Evolutionary conservation across 75 land plant genomes (phyloP).

Genomic region (Picea sitchensis): DNA sequence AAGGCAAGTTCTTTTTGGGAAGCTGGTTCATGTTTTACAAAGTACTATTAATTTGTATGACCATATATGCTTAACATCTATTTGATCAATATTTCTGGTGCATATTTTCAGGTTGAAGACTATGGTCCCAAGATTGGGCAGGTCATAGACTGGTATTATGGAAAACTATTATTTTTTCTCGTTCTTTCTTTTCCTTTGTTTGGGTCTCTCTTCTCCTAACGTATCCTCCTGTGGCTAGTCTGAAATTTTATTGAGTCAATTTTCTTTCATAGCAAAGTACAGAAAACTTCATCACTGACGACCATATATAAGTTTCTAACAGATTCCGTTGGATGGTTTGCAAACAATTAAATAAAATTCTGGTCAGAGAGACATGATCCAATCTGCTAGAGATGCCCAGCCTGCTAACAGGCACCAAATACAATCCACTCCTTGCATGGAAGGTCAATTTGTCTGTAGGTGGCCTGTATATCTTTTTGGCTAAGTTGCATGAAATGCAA

Average conservation of each 20-base stretch:
- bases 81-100: neutral
- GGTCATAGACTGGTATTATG: constrained; percentile 11
- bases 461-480: neutral
- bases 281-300: neutral
- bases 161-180: neutral
- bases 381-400: neutral
- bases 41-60: neutral
- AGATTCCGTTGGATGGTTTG: neutral
- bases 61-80: neutral
- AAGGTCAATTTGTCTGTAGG: neutral
- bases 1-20: neutral
- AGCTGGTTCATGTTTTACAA: neutral
- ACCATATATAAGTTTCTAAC: neutral
- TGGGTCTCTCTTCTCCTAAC: neutral
- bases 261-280: neutral
- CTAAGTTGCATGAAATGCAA: neutral
- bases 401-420: too few relatives aligned
- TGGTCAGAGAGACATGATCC: neutral
- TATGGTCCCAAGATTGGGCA: constrained; percentile 9
- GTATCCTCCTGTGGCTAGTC: neutral
- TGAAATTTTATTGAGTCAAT: neutral
- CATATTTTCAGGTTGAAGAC: constrained; percentile 3
- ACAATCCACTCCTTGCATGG: neutral
- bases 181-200: neutral
- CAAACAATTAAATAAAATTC: neutral